Evolutionary conservation across 2,329 filamentous ascomycete genomes (phyloP).

Genomic region (Claviceps purpurea): DNA sequence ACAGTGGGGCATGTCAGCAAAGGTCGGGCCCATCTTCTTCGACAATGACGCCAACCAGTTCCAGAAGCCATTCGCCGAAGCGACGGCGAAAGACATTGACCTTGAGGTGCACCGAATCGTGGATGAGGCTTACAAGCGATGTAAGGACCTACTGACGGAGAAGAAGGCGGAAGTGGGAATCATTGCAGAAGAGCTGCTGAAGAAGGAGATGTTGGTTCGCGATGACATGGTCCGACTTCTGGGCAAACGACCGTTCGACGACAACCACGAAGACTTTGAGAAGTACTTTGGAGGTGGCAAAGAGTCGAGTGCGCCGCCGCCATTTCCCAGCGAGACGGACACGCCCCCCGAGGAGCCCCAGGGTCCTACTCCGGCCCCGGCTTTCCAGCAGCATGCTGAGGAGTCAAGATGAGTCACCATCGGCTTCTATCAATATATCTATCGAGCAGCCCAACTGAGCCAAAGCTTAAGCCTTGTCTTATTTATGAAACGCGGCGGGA

Average conservation of each 20-base stretch:
- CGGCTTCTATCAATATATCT: neutral
- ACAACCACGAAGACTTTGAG: slow-evolving; percentile 76
- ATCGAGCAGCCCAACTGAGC: neutral
- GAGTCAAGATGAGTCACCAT: slow-evolving; percentile 1
- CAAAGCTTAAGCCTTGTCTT: neutral
- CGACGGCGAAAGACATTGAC: slow-evolving; percentile 87
- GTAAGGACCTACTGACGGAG: slow-evolving; percentile 65
- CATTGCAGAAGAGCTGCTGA: slow-evolving; percentile 82
- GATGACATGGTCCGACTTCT: slow-evolving; percentile 88
- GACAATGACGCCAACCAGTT: slow-evolving; percentile 70
- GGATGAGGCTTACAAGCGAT: slow-evolving; percentile 84
- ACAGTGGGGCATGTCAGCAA: slow-evolving; percentile 96
- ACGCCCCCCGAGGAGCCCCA: slow-evolving; percentile 20
- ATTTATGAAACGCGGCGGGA: no score
- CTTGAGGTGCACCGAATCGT: slow-evolving; percentile 82
- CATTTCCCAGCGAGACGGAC: slow-evolving; percentile 34
- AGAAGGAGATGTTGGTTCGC: slow-evolving; percentile 79
- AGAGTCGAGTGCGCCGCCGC: slow-evolving; percentile 43
- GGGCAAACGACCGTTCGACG: slow-evolving; percentile 71
- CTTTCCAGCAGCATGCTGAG: slow-evolving; percentile 18
- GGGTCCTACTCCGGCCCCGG: slow-evolving; percentile 24
- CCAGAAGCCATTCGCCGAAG: slow-evolving; percentile 91
- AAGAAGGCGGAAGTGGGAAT: slow-evolving; percentile 83
- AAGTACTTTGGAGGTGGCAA: slow-evolving; percentile 74
- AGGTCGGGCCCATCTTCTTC: slow-evolving; percentile 87